Evolutionary conservation across 345 rosid genomes (phyloP).

Genomic region (Salix brachista): DNA sequence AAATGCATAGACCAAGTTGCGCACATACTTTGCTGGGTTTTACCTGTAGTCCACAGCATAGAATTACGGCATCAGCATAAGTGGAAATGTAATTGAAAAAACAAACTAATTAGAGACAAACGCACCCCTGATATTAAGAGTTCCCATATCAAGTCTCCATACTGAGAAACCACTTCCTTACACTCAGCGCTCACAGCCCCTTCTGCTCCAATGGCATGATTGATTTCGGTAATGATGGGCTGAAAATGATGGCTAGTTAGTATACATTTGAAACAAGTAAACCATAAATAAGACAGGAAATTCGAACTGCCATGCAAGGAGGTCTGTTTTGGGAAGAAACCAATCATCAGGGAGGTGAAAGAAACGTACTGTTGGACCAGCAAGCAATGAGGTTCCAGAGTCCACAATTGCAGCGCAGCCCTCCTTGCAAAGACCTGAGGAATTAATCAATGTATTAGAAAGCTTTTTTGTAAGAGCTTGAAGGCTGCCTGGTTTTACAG

Average conservation of each 20-base stretch:
- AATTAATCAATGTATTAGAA: neutral
- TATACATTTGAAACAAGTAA: neutral
- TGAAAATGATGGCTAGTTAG: conserved; percentile 20
- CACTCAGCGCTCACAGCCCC: conserved; percentile 66
- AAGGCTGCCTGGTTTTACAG: neutral
- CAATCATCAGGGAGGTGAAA: neutral
- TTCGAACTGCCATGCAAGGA: neutral
- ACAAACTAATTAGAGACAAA: neutral
- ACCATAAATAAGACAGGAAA: neutral
- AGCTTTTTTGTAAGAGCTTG: neutral
- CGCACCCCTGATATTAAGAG: conserved; percentile 67
- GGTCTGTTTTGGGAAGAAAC: neutral
- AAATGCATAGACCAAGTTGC: conserved; percentile 55
- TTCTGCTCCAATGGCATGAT: conserved; percentile 72
- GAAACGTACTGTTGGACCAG: conserved; percentile 65
- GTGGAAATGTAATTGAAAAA: neutral
- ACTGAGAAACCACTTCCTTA: conserved; percentile 60
- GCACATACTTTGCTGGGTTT: conserved; percentile 53
- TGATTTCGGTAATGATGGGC: conserved; percentile 68
- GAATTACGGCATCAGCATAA: neutral
- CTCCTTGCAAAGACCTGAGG: conserved; percentile 46
- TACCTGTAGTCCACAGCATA: conserved; percentile 33
- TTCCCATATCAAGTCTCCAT: conserved; percentile 69
- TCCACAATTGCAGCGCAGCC: conserved; percentile 77
- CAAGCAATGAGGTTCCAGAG: conserved; percentile 75